Percentiles rank a stretch among this genome's conserved stretches.
Conservation (phyloP, 2,329 filamentous ascomycete species). For the Aspergillus sp. region DNA sequence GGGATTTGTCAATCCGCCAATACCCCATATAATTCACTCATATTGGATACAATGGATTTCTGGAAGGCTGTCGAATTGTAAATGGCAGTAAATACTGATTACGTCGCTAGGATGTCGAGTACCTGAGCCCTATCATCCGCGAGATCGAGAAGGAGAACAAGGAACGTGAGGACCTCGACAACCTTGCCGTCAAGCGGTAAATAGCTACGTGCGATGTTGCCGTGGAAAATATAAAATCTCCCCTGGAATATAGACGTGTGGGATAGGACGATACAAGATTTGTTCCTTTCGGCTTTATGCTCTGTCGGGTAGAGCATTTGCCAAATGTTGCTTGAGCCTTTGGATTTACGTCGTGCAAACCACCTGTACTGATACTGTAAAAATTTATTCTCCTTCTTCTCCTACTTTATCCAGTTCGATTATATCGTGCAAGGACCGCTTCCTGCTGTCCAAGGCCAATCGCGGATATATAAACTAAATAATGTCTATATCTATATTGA, state of each 20-base stretch:
- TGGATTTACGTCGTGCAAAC: slow-evolving; percentile 23
- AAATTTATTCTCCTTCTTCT: slow-evolving; percentile 38
- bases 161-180: slow-evolving; percentile 69
- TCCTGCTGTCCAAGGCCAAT: background rate
- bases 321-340: slow-evolving; percentile 23
- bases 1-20: slow-evolving; percentile 34
- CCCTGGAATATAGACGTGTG: slow-evolving; percentile 18
- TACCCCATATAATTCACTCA: slow-evolving; percentile 3
- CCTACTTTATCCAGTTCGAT: slow-evolving; percentile 5
- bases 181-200: slow-evolving; percentile 57
- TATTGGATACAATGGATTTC: background rate
- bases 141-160: slow-evolving; percentile 67
- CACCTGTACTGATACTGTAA: slow-evolving; percentile 43
- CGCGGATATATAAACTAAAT: background rate
- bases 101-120: slow-evolving; percentile 60
- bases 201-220: slow-evolving; percentile 22
- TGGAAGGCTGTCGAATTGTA: background rate
- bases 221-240: slow-evolving; percentile 20
- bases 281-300: slow-evolving; percentile 21
- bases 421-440: background rate
- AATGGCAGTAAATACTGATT: slow-evolving; percentile 2
- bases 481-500: background rate
- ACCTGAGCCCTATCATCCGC: slow-evolving; percentile 66
- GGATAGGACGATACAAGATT: slow-evolving; percentile 21
- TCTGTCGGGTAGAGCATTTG: slow-evolving; percentile 21